Conservation (phyloP, 2,329 filamentous ascomycete species). For the Sclerotinia sclerotiorum region DNA sequence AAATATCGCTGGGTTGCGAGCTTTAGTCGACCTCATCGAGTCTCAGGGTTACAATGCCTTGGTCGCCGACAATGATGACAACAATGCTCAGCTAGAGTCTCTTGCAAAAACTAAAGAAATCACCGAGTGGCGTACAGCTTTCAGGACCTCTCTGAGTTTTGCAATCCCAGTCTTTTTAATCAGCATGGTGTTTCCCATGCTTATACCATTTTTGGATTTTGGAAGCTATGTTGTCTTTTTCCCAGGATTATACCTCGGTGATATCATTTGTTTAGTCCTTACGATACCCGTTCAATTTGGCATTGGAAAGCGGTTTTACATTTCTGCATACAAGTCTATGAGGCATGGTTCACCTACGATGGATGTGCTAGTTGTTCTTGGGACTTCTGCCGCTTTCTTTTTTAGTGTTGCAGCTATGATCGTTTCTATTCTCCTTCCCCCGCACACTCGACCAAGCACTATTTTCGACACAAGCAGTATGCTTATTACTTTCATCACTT, state of each 20-base stretch:
- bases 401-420: constrained; percentile 88
- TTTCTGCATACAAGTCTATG: constrained; percentile 88
- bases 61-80: constrained; percentile 88
- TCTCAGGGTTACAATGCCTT: constrained; percentile 83
- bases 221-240: constrained; percentile 64
- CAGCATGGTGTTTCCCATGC: constrained; percentile 94
- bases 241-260: constrained; percentile 81
- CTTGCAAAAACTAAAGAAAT: constrained; percentile 96
- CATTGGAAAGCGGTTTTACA: constrained; percentile 90
- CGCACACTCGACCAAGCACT: constrained; percentile 78
- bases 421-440: constrained; percentile 71
- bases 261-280: constrained; percentile 77
- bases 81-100: constrained; percentile 93
- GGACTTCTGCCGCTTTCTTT: constrained; percentile 93
- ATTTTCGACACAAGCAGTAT: constrained; percentile 98
- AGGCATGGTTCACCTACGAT: constrained; percentile 92
- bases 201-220: constrained; percentile 71
- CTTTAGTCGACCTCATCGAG: constrained; percentile 80
- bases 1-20: constrained; percentile 71
- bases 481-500: constrained; percentile 92
- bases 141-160: constrained; percentile 74
- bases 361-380: constrained; percentile 93
- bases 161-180: constrained; percentile 88
- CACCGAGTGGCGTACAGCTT: constrained; percentile 83
- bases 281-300: constrained; percentile 96